Conservation (phyloP, 352 stramenopile species). For the Thraustochytrium striatum region DNA sequence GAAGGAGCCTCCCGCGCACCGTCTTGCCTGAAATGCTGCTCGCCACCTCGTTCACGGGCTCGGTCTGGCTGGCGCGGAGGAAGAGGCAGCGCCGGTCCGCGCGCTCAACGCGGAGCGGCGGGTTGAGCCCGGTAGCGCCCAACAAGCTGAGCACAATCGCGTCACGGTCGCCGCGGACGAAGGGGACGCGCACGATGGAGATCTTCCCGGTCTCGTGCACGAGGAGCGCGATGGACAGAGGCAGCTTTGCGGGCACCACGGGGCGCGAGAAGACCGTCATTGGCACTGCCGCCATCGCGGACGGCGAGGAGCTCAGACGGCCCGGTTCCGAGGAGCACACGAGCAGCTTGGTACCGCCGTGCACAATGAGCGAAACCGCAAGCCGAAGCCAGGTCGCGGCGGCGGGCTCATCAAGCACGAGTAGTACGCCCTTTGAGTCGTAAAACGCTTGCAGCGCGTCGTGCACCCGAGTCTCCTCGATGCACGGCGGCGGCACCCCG, state of each 20-base stretch:
- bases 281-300: not conserved
- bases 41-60: not conserved
- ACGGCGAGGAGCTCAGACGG: not conserved
- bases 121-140: not conserved
- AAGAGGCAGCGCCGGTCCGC: not conserved
- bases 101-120: not conserved
- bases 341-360: constrained; percentile 1
- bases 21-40: not conserved
- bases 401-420: constrained; percentile 28
- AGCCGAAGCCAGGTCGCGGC: constrained; percentile 10
- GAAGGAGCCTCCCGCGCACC: constrained; percentile 13
- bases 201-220: not conserved
- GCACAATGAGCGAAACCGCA: not conserved
- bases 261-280: no score
- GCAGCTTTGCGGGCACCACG: no score
- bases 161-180: not conserved
- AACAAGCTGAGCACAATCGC: constrained; percentile 3
- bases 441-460: constrained; percentile 40
- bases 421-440: constrained; percentile 42
- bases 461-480: constrained; percentile 32
- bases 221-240: not conserved
- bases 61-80: not conserved
- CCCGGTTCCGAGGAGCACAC: not conserved
- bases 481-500: not conserved
- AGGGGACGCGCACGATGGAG: not conserved